Evolutionary conservation across 768 basidiomycete species (phyloP).

Genomic region (Asterophora lycoperdoides): DNA sequence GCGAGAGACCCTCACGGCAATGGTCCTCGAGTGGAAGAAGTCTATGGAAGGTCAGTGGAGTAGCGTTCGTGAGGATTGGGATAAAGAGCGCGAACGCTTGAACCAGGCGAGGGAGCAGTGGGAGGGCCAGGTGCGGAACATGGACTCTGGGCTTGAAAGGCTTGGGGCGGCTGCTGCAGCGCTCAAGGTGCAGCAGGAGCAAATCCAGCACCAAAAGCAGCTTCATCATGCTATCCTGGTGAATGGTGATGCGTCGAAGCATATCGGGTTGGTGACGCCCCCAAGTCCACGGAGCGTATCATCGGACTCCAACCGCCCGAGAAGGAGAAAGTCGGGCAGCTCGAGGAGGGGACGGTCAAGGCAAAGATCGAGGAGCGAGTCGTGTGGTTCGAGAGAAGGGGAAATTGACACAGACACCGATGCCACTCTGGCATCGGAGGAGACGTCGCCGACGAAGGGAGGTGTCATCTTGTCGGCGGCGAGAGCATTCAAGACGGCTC

Average conservation of each 20-base stretch:
- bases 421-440: slow-evolving; percentile 30
- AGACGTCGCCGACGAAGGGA: slow-evolving; percentile 25
- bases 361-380: slow-evolving; percentile 20
- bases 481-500: slow-evolving; percentile 6
- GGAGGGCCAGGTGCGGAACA: slow-evolving; percentile 54
- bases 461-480: background rate
- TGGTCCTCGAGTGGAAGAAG: slow-evolving; percentile 71
- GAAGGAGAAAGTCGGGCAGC: slow-evolving; percentile 34
- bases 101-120: slow-evolving; percentile 74
- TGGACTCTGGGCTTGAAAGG: slow-evolving; percentile 53
- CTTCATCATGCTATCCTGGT: slow-evolving; percentile 9
- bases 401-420: slow-evolving; percentile 23
- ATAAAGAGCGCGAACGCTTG: slow-evolving; percentile 71
- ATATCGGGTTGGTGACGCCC: slow-evolving; percentile 62
- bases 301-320: slow-evolving; percentile 54
- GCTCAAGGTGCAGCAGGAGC: slow-evolving; percentile 14
- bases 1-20: slow-evolving; percentile 46
- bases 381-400: slow-evolving; percentile 15
- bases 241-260: slow-evolving; percentile 37
- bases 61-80: slow-evolving; percentile 77
- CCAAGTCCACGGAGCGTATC: slow-evolving; percentile 72
- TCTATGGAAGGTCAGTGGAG: slow-evolving; percentile 78
- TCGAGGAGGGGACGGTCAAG: slow-evolving; percentile 23
- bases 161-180: slow-evolving; percentile 26
- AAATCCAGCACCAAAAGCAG: slow-evolving; percentile 21